Evolutionary conservation across 495 filamentous ascomycete species (phyloP).

Genomic region (Penicillium silybi): DNA sequence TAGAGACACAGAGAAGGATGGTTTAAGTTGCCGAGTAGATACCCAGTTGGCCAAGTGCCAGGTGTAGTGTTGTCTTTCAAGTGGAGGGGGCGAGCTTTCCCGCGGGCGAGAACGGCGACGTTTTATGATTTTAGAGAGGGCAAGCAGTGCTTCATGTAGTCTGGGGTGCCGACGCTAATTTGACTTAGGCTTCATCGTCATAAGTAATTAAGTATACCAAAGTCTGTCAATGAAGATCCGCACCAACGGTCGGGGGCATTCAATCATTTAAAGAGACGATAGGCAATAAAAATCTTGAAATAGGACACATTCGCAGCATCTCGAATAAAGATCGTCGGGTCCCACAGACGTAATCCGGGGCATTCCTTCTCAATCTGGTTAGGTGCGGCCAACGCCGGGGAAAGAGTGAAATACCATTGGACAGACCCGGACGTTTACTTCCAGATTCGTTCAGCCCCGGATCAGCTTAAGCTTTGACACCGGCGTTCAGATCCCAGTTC

Average conservation of each 20-base stretch:
- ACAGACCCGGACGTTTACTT: neutral
- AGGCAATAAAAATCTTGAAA: neutral
- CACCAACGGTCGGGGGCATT: neutral
- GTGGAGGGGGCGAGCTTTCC: neutral
- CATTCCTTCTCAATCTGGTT: slow-evolving; percentile 17
- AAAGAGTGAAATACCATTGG: neutral
- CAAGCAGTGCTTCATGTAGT: neutral
- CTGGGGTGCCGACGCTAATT: neutral
- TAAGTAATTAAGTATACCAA: neutral
- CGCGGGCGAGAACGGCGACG: neutral
- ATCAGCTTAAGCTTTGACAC: neutral
- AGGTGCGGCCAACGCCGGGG: neutral
- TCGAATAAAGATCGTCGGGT: neutral
- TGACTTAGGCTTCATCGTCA: neutral
- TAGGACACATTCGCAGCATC: neutral
- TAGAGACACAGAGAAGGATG: neutral
- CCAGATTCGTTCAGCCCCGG: neutral
- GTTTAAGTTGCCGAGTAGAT: too few species aligned
- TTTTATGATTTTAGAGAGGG: neutral
- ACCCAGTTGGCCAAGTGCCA: neutral
- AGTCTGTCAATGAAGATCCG: neutral
- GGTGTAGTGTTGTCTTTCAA: neutral
- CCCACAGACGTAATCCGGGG: slow-evolving; percentile 12
- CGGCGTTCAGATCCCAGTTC: neutral
- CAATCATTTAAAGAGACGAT: neutral